Evolutionary conservation across 768 basidiomycete genomes (phyloP), one percentile per base, ranked within the genome.

Genomic region (Agaricus subrufescens): DNA sequence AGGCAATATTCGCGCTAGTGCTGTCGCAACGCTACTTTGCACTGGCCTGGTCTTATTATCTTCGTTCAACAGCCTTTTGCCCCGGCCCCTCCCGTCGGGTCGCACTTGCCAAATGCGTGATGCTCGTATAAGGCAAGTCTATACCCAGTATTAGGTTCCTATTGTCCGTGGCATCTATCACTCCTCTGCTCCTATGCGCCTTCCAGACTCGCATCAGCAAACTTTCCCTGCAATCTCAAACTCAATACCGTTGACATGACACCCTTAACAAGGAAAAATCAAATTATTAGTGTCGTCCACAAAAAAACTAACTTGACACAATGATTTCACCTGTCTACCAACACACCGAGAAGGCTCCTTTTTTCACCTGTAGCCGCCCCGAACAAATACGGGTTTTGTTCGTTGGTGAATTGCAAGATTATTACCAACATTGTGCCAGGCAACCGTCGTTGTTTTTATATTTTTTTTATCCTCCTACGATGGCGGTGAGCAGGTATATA

Each of bases 221-320:
- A 73, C 71, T 73, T 66, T 70, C 66, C 69, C 58, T 67, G 62
- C 53, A 63, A 67, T 63, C 63, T 67, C 63, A 71, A 71, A 68
- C 67, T 67, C 65, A 73, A 74, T 64, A 63, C 62, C 69, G 80
- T 82, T 81, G 80, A 80, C 80, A 81, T 82, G 80, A 69, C 76
- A 78, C 64, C 74, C 69, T 66, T 67, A 69, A 72, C 69, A 71
- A 69, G 69, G 71, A 69, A 34, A 65, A 61, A 63, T 66, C 69
- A 68, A 67, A 67, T 65, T 65, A 66, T 63, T 66, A 57, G 65
- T 63, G 60, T 65, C 66, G 61, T 61, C 74, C 71, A 79, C 79
- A 81, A 80, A 82, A 82, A 75, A 73, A 68, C 63, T 64, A 61
- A 59, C 66, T 62, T 65, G 64, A 73, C 67, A 78, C 77, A 78